phyloP scores from a whole-genome alignment of 2,329 filamentous ascomycete genomes.

The Pyrenophora tritici-repentis region DNA sequence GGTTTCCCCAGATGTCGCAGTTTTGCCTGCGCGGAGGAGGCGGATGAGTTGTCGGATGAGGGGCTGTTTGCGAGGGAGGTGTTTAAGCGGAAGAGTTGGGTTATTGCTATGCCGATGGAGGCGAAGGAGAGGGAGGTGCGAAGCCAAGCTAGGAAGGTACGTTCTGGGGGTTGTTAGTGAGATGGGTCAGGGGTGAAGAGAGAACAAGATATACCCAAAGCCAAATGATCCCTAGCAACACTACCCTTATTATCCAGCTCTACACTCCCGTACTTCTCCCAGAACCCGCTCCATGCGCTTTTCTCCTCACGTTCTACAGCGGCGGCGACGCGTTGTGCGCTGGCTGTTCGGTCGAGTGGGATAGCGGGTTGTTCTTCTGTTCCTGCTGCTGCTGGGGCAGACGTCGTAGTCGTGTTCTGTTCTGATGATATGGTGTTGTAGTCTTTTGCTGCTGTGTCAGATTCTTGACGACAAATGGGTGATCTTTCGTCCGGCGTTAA shows the following conservation, averaged over 20 bases:
- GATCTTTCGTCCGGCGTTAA: conserved; percentile 39
- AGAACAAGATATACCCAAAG: conserved; percentile 63
- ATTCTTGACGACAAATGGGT: conserved; percentile 27
- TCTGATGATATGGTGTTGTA: conserved; percentile 35
- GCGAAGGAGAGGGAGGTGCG: conserved; percentile 81
- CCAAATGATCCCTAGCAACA: conserved; percentile 80
- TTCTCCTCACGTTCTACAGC: conserved; percentile 28
- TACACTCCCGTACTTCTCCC: conserved; percentile 67
- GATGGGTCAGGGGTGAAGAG: conserved; percentile 22
- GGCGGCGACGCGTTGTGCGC: conserved; percentile 32
- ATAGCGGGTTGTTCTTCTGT: neutral
- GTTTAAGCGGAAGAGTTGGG: conserved; percentile 83
- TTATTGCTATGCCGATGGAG: conserved; percentile 80
- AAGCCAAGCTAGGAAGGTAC: conserved; percentile 85
- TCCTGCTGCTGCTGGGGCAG: neutral
- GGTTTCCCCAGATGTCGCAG: conserved; percentile 43
- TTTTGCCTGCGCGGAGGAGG: conserved; percentile 12
- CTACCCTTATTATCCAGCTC: conserved; percentile 86
- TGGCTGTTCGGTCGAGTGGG: conserved; percentile 1
- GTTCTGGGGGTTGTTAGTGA: conserved; percentile 57
- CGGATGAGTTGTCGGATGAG: neutral
- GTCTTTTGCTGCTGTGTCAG: conserved; percentile 5
- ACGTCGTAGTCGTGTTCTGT: conserved; percentile 3
- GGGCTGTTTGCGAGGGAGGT: conserved; percentile 56
- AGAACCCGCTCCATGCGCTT: conserved; percentile 60